phyloP scores from a whole-genome alignment of 495 filamentous ascomycete genomes.

The Opeltia flavorubescens region DNA sequence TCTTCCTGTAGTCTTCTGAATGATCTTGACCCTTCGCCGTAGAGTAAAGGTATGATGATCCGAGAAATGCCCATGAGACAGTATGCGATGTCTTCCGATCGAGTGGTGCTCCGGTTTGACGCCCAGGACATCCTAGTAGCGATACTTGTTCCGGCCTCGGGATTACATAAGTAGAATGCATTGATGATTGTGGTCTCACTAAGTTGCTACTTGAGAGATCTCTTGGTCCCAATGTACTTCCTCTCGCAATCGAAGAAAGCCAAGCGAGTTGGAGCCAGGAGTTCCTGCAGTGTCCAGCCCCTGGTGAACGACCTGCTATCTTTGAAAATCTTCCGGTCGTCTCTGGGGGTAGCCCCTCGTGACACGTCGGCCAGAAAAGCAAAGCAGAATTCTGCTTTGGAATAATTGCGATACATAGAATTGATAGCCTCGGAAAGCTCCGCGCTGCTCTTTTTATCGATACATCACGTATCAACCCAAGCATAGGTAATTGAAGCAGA shows the following conservation, averaged over 20 bases:
- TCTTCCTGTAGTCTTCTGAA: constrained; percentile 19
- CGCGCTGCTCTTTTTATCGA: constrained; percentile 25
- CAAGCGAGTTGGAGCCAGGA: constrained; percentile 20
- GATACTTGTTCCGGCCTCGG: no score
- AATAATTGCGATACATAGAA: constrained; percentile 24
- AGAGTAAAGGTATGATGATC: constrained; percentile 24
- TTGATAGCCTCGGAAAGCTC: constrained; percentile 24
- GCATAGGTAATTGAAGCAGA: no score
- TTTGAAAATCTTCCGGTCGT: neutral
- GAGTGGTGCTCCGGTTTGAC: constrained; percentile 16
- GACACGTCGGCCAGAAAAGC: constrained; percentile 18
- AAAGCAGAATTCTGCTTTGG: constrained; percentile 16
- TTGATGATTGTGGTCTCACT: no score
- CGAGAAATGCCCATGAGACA: constrained; percentile 21
- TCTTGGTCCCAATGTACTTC: constrained; percentile 18
- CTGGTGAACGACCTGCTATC: constrained; percentile 19
- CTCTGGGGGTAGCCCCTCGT: neutral
- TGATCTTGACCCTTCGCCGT: constrained; percentile 23
- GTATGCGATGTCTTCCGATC: constrained; percentile 23
- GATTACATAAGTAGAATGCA: no score
- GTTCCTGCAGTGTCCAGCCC: constrained; percentile 31
- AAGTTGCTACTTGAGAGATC: no score
- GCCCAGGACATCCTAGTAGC: constrained; percentile 22
- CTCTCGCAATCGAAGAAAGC: constrained; percentile 21
- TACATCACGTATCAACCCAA: constrained; percentile 29